These are phyloP conservation scores for Starmera amethionina DNA, from an alignment of 805 yeast species.

Conservation along the genomic window DNA sequence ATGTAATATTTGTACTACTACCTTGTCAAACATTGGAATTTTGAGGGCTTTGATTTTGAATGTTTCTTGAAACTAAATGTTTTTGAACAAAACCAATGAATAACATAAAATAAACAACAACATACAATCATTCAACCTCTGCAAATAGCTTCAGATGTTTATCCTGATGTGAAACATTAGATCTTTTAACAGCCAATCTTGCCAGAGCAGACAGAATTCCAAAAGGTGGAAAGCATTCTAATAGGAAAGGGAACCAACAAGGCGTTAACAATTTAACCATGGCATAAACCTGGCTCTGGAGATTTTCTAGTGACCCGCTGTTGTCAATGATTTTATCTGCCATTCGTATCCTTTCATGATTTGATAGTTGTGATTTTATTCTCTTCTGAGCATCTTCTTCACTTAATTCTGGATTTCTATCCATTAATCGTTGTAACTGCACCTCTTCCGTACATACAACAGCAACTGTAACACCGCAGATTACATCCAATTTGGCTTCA, in stretches of 20 bases:
- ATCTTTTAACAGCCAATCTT: too few relatives aligned
- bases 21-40: too few relatives aligned
- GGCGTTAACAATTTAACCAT: slow-evolving; percentile 32
- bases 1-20: too few relatives aligned
- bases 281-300: slow-evolving; percentile 33
- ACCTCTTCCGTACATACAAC: slow-evolving; percentile 48
- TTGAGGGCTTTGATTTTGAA: too few relatives aligned
- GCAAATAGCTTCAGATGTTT: too few relatives aligned
- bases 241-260: slow-evolving; percentile 13
- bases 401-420: slow-evolving; percentile 59
- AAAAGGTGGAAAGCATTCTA: slow-evolving; percentile 33
- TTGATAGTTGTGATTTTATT: slow-evolving; percentile 68
- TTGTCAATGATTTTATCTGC: slow-evolving; percentile 70
- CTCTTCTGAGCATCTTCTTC: slow-evolving; percentile 61
- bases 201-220: slow-evolving; percentile 17
- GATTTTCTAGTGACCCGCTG: slow-evolving; percentile 31
- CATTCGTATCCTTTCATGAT: slow-evolving; percentile 40
- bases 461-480: slow-evolving; percentile 65
- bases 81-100: too few relatives aligned
- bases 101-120: too few relatives aligned
- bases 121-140: too few relatives aligned
- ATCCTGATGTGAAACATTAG: too few relatives aligned
- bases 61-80: too few relatives aligned
- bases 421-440: slow-evolving; percentile 55
- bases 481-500: slow-evolving; percentile 60